Evolutionary conservation across 2,329 filamentous ascomycete genomes (phyloP).

Genomic region (Mollisiaceae sp.): DNA sequence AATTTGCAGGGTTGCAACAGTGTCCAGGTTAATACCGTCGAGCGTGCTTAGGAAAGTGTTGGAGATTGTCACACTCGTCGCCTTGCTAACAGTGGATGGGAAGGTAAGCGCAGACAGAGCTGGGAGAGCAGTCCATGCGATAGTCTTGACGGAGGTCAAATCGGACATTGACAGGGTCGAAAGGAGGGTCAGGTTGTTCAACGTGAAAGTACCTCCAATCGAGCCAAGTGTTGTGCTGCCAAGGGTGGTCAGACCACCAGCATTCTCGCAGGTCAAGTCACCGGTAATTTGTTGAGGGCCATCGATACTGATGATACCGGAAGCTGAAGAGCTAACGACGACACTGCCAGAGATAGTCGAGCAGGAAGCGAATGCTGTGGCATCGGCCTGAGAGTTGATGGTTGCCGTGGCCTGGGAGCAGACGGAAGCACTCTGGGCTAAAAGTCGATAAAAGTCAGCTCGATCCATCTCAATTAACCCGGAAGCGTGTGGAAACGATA

Average conservation of each 20-base stretch:
- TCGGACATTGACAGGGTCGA: conserved; percentile 68
- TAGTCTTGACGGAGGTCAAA: conserved; percentile 67
- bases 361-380: conserved; percentile 36
- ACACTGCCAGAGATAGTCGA: conserved; percentile 42
- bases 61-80: conserved; percentile 72
- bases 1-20: conserved; percentile 77
- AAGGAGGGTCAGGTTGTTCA: conserved; percentile 73
- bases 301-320: conserved; percentile 58
- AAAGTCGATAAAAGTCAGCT: conserved; percentile 21
- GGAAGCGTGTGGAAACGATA: background rate
- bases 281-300: conserved; percentile 63
- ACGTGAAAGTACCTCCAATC: conserved; percentile 72
- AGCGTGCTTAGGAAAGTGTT: conserved; percentile 85
- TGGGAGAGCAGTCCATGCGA: conserved; percentile 76
- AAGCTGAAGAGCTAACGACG: conserved; percentile 41
- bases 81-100: conserved; percentile 65
- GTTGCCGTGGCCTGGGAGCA: conserved; percentile 41
- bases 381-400: conserved; percentile 41
- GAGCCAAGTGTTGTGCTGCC: conserved; percentile 62
- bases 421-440: conserved; percentile 30
- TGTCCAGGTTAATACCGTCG: conserved; percentile 78
- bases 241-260: conserved; percentile 67
- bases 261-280: conserved; percentile 63
- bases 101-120: conserved; percentile 64
- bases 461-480: background rate